Evolutionary conservation across 2,329 filamentous ascomycete species (phyloP), one percentile per base, ranked within the genome.

Genomic region (Corniculantispora saksenae): DNA sequence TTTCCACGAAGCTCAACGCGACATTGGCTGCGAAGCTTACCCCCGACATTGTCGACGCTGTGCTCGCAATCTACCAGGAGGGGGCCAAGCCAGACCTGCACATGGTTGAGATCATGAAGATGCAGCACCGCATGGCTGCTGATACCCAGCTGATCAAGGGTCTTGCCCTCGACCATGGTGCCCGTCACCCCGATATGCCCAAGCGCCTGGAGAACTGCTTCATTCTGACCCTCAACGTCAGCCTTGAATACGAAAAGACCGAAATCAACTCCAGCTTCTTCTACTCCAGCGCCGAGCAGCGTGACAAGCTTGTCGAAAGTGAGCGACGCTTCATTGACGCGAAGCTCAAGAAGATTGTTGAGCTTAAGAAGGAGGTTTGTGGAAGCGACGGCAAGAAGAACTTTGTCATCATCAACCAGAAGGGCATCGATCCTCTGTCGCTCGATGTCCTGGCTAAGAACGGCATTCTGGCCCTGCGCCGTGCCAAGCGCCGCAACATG

Each of bases 31-130:
- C 94, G 76, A 92, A 94, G 77, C 89, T 99, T 67, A 98, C 94
- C 0, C 93, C 95, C 65, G 91, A 93, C 73, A 97, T 99, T 74
- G 95, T 98, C 74, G 95, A 99, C 77, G 92, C 95, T 66, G 95
- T 99, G 56, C 89, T 99, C 65, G 88, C 95, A 69, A 99, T 99
- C 77, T 94, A 97, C 83, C 86, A 93, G 77, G 83, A 92, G 21
- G 92, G 92, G 29, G 89, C 88, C 68, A 98, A 98, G 83, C 96
- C 96, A 64, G 95, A 99, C 80, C 81, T 99, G 74, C 94, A 98
- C 83, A 99, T 99, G 95, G 86, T 99, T 70, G 95, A 99, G 81
- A 98, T 99, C 73, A 99, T 99, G 95, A 98, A 97, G 78, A 98
- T 99, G 94, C 95, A 99, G 82, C 95, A 99, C 83, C 91, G 94